These are phyloP conservation scores for Prinsepia uniflora DNA, from an alignment of 306 rosid genomes.

Conservation along the genomic window DNA sequence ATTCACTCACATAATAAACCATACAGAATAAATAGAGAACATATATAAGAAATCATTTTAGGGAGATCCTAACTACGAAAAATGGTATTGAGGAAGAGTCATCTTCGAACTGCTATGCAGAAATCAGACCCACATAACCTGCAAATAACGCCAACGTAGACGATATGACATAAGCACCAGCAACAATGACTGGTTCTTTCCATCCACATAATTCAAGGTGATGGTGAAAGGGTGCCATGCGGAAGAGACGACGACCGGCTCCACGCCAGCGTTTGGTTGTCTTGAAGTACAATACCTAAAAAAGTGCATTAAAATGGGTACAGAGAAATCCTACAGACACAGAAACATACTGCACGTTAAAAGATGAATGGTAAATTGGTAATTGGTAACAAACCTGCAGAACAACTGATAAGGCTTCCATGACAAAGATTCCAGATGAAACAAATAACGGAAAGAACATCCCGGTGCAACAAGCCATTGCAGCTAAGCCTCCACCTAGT, in stretches of 20 bases:
- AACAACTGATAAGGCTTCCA: slow-evolving; percentile 66
- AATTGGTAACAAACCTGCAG: slow-evolving; percentile 46
- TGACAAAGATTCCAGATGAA: slow-evolving; percentile 66
- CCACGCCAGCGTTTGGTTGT: slow-evolving; percentile 42
- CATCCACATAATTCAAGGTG: slow-evolving; percentile 62
- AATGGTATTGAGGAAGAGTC: not conserved
- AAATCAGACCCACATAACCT: slow-evolving; percentile 75
- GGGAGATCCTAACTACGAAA: slow-evolving; percentile 12
- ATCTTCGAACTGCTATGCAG: slow-evolving; percentile 44
- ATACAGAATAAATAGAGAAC: not conserved
- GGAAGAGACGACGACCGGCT: slow-evolving; percentile 46
- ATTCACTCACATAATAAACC: not conserved
- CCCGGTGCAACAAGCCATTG: slow-evolving; percentile 95
- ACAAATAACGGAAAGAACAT: slow-evolving; percentile 88
- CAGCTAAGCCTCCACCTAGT: slow-evolving; percentile 87
- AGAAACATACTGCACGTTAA: not conserved
- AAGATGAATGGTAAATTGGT: not conserved
- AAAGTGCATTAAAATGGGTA: not conserved
- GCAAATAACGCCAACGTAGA: slow-evolving; percentile 72
- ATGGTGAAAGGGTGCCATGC: slow-evolving; percentile 70
- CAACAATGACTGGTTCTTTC: slow-evolving; percentile 72
- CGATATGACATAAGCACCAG: slow-evolving; percentile 68
- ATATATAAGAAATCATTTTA: not conserved
- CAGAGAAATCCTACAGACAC: not conserved
- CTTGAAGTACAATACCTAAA: slow-evolving; percentile 54